A percentile compares a stretch with the other conserved stretches of the same genome.
phyloP scores from a whole-genome alignment of 805 yeast species.

The Zygosaccharomyces pseudorouxii region DNA sequence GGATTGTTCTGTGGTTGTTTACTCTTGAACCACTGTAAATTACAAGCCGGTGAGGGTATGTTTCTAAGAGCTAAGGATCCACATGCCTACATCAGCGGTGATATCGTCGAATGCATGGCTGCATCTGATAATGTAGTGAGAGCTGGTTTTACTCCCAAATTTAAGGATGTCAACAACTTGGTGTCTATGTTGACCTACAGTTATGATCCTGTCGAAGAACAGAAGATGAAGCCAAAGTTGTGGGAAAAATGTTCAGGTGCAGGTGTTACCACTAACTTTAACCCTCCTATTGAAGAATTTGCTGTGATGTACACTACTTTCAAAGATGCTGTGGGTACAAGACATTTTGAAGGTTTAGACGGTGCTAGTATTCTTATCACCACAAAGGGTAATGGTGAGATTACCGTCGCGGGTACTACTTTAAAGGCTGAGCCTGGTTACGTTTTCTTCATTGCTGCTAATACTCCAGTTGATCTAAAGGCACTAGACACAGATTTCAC shows the following conservation, averaged over 20 bases:
- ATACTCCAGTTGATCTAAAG: conserved; percentile 55
- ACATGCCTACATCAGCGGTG: conserved; percentile 96
- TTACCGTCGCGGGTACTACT: conserved; percentile 41
- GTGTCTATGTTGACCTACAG: conserved; percentile 89
- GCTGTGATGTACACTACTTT: conserved; percentile 83
- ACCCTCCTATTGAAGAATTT: conserved; percentile 97
- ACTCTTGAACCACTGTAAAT: conserved; percentile 78
- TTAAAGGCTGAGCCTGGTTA: conserved; percentile 61
- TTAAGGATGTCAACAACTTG: conserved; percentile 87
- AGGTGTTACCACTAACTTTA: conserved; percentile 64
- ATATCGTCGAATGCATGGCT: conserved; percentile 99
- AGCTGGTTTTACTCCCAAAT: conserved; percentile 99
- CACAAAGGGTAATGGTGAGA: conserved; percentile 72
- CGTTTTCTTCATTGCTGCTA: conserved; percentile 83
- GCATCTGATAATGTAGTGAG: conserved; percentile 97
- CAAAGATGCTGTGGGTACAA: conserved; percentile 42
- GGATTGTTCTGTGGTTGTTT: conserved; percentile 96
- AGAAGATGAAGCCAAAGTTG: conserved; percentile 68
- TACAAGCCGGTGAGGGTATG: conserved; percentile 91
- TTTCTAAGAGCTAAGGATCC: conserved; percentile 96
- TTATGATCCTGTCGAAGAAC: conserved; percentile 85
- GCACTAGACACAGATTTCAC: conserved; percentile 56
- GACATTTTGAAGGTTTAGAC: conserved; percentile 54
- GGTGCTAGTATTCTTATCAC: conserved; percentile 89
- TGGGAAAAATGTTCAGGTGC: conserved; percentile 55